phyloP scores from a whole-genome alignment of 768 basidiomycete species.

The Boletus subcaerulescens region DNA sequence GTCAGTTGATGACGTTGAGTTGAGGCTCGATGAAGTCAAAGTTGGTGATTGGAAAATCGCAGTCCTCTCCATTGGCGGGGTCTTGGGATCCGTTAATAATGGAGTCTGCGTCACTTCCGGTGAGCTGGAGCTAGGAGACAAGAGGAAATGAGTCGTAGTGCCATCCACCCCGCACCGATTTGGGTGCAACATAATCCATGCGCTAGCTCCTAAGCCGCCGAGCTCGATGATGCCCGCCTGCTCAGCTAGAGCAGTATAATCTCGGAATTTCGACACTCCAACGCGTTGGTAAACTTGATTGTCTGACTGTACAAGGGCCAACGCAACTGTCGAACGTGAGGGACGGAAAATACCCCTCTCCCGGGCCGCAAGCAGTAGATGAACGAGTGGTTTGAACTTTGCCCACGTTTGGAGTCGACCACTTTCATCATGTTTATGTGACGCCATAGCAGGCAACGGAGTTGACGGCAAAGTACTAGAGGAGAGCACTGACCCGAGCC shows the following conservation, averaged over 20 bases:
- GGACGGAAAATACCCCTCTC: conserved; percentile 33
- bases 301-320: conserved; percentile 31
- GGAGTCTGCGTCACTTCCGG: not conserved
- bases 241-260: conserved; percentile 29
- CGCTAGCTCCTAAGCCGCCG: conserved; percentile 3
- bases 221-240: conserved; percentile 27
- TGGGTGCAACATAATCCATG: conserved; percentile 32
- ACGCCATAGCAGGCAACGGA: not conserved
- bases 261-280: conserved; percentile 26
- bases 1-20: not conserved
- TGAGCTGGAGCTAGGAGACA: conserved; percentile 17
- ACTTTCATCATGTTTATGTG: conserved; percentile 4
- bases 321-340: conserved; percentile 38
- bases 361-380: conserved; percentile 20
- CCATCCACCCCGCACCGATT: conserved; percentile 15
- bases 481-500: not conserved
- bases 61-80: conserved; percentile 6
- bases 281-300: conserved; percentile 23
- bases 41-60: not conserved
- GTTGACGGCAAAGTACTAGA: conserved; percentile 4
- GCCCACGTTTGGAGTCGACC: conserved; percentile 13
- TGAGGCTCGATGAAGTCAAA: not conserved
- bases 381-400: conserved; percentile 32
- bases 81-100: conserved; percentile 7
- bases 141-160: not conserved